A percentile compares a stretch with the other conserved stretches of the same genome.
Evolutionary conservation across 441 rosid genomes (phyloP).

Genomic region (Brassica hybrid): DNA sequence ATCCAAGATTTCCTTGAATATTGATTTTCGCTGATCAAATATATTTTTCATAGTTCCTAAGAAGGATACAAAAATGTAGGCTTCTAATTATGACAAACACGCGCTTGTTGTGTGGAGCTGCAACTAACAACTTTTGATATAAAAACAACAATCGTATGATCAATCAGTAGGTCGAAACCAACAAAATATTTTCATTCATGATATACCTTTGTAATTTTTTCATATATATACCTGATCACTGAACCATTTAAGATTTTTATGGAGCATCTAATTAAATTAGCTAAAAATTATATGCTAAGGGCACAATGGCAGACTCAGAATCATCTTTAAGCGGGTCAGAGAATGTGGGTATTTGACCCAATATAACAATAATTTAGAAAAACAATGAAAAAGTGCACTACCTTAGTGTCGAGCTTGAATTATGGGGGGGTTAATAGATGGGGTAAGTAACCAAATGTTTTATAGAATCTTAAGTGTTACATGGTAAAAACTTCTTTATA

Average conservation of each 20-base stretch:
- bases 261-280: neutral
- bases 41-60: neutral
- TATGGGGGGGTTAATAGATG: no score
- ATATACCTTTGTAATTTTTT: neutral
- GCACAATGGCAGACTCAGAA: no score
- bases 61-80: constrained; percentile 4
- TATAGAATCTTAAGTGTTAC: no score
- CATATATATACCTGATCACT: neutral
- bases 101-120: neutral
- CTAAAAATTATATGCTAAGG: neutral
- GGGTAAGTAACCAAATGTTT: no score
- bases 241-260: neutral
- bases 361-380: no score
- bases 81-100: constrained; percentile 13
- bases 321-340: no score
- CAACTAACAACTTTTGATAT: constrained; percentile 16
- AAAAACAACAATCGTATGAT: neutral
- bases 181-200: neutral
- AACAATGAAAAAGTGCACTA: no score
- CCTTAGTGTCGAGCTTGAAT: no score
- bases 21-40: neutral
- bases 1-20: neutral
- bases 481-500: no score
- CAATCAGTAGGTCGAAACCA: neutral
- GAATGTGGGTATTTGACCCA: no score